Percentiles rank a stretch among this genome's conserved stretches.
Conservation (phyloP, 805 yeast species). For the Pichia californica region DNA sequence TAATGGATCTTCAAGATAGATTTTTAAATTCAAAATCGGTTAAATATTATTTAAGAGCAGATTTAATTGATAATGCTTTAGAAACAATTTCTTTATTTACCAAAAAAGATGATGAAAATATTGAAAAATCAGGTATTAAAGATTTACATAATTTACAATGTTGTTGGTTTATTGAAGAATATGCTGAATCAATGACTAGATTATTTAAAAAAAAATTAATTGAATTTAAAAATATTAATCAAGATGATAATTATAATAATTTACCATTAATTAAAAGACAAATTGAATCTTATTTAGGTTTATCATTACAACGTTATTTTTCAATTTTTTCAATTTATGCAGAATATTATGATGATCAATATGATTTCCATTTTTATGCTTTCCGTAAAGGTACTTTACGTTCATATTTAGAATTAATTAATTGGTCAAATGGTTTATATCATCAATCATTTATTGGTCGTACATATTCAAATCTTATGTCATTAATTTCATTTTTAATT, state of each 20-base stretch:
- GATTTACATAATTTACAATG: conserved; percentile 88
- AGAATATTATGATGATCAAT: conserved; percentile 74
- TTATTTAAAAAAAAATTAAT: conserved; percentile 35
- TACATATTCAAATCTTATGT: conserved; percentile 58
- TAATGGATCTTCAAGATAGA: conserved; percentile 80
- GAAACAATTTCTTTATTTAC: conserved; percentile 75
- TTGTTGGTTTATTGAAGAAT: conserved; percentile 80
- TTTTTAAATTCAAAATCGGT: conserved; percentile 85
- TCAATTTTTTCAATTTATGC: conserved; percentile 63
- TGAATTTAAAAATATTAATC: conserved; percentile 11
- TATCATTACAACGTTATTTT: conserved; percentile 72
- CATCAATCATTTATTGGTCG: conserved; percentile 66
- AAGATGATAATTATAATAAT: conserved; percentile 18
- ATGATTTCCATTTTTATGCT: conserved; percentile 91
- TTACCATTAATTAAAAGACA: conserved; percentile 36
- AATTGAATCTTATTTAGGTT: conserved; percentile 39
- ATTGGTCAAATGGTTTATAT: conserved; percentile 77
- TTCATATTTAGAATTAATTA: conserved; percentile 66
- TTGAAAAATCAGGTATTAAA: conserved; percentile 72
- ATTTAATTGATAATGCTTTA: conserved; percentile 66
- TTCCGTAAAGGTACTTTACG: conserved; percentile 87
- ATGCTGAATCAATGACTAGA: conserved; percentile 76
- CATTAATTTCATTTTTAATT: conserved; percentile 42
- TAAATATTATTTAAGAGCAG: conserved; percentile 75
- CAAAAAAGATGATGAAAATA: conserved; percentile 73